These are phyloP conservation scores for Escovopsis sp. DNA, from an alignment of 2,329 filamentous ascomycete species.

Conservation along the genomic window DNA sequence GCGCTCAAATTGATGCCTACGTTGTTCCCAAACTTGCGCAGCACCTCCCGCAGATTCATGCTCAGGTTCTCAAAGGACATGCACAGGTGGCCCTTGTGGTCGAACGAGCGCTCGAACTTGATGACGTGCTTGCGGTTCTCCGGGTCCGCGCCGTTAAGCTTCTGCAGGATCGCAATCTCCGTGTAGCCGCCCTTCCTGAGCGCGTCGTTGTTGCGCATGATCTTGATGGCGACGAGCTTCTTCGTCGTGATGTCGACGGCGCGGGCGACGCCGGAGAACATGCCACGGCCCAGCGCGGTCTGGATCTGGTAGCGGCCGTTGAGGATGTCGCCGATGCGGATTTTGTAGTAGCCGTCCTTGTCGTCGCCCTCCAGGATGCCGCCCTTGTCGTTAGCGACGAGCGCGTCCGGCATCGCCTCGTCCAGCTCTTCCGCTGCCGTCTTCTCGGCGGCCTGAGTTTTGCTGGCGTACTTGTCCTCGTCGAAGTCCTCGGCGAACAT, in stretches of 20 bases:
- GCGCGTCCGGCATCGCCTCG: conserved; percentile 32
- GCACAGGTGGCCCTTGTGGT: conserved; percentile 88
- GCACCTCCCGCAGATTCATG: conserved; percentile 80
- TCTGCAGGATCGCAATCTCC: conserved; percentile 84
- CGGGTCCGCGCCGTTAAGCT: conserved; percentile 70
- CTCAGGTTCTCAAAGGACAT: conserved; percentile 94
- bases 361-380: conserved; percentile 88
- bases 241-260: conserved; percentile 64
- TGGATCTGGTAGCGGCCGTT: conserved; percentile 82
- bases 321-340: conserved; percentile 80
- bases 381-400: conserved; percentile 50
- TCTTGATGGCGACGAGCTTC: conserved; percentile 84
- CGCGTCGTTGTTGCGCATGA: conserved; percentile 91
- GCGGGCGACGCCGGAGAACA: conserved; percentile 92
- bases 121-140: conserved; percentile 88
- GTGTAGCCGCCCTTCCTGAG: conserved; percentile 85
- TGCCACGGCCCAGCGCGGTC: conserved; percentile 76
- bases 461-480: conserved; percentile 47
- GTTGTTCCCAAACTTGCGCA: conserved; percentile 92
- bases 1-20: conserved; percentile 81
- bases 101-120: conserved; percentile 72
- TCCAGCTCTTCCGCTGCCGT: conserved; percentile 23
- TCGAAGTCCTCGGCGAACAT: conserved; percentile 82
- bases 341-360: conserved; percentile 89
- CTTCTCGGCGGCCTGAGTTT: conserved; percentile 21